Percentiles rank a stretch among this genome's conserved stretches.
Evolutionary conservation across 768 basidiomycete genomes (phyloP).

Genomic region (Chalciporus pseudorubinellus): DNA sequence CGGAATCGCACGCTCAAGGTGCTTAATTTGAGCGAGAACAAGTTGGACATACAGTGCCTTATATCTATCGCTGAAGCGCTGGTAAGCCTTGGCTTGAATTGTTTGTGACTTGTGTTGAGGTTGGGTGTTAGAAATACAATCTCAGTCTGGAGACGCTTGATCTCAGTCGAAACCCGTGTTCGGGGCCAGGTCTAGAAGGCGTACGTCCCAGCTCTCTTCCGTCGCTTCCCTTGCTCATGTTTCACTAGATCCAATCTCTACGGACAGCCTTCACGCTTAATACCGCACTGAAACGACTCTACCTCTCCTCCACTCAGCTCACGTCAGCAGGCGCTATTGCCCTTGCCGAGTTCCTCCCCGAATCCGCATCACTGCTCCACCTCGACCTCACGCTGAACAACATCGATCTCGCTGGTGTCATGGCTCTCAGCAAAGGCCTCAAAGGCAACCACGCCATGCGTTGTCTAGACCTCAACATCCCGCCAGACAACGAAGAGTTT

Average conservation of each 20-base stretch:
- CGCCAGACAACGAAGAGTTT: conserved; percentile 78
- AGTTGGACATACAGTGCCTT: conserved; percentile 80
- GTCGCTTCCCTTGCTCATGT: neutral
- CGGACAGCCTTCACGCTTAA: conserved; percentile 93
- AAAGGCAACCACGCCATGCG: conserved; percentile 84
- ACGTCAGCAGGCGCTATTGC: conserved; percentile 87
- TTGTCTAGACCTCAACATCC: conserved; percentile 91
- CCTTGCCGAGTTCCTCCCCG: conserved; percentile 94
- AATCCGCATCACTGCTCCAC: conserved; percentile 82
- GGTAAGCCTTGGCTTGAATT: conserved; percentile 42
- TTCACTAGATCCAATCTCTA: conserved; percentile 72
- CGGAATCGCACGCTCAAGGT: conserved; percentile 94
- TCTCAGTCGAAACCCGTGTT: conserved; percentile 89
- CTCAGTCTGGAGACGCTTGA: conserved; percentile 91
- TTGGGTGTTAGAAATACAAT: conserved; percentile 81
- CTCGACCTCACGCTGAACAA: conserved; percentile 85
- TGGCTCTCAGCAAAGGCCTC: conserved; percentile 86
- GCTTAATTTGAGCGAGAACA: conserved; percentile 92
- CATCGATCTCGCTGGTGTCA: conserved; percentile 86
- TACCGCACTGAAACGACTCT: conserved; percentile 85
- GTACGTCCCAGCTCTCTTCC: conserved; percentile 42
- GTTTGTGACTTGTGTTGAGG: neutral
- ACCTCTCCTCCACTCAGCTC: conserved; percentile 81
- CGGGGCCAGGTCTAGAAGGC: conserved; percentile 87
- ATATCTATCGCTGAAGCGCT: conserved; percentile 84